A percentile compares a stretch with the other conserved stretches of the same genome.
These are phyloP conservation scores for Coniochaeta sp. DNA, from an alignment of 2,329 filamentous ascomycete species.

Conservation along the genomic window DNA sequence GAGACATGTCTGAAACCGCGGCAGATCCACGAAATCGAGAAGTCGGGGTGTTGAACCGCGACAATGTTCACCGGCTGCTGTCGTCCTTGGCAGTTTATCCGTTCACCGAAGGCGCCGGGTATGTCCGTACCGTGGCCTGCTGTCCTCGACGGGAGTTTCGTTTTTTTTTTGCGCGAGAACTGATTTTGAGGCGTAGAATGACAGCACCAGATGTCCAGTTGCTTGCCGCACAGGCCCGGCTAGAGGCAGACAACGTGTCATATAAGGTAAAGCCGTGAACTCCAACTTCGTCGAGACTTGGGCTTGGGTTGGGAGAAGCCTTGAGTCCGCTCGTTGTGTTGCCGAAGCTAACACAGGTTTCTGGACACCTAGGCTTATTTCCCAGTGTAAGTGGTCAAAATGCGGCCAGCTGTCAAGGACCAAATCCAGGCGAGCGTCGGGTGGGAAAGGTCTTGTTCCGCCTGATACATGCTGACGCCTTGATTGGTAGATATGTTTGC, in stretches of 20 bases:
- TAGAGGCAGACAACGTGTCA: slow-evolving; percentile 43
- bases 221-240: slow-evolving; percentile 47
- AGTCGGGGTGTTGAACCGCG: slow-evolving; percentile 47
- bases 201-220: slow-evolving; percentile 48
- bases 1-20: slow-evolving; percentile 10
- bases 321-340: not conserved
- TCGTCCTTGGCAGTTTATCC: slow-evolving; percentile 50
- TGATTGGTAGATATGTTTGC: slow-evolving; percentile 46
- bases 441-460: not conserved
- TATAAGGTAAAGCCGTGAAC: slow-evolving; percentile 44
- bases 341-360: not conserved
- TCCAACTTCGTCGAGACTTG: not conserved
- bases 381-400: slow-evolving; percentile 41
- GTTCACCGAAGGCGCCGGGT: slow-evolving; percentile 44
- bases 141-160: too few relatives aligned
- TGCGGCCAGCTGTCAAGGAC: not conserved
- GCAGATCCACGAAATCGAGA: slow-evolving; percentile 42
- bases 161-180: too few relatives aligned
- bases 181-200: slow-evolving; percentile 36
- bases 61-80: slow-evolving; percentile 47
- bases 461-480: slow-evolving; percentile 7
- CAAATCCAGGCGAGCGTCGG: not conserved
- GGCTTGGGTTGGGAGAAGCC: not conserved
- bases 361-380: slow-evolving; percentile 46
- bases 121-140: slow-evolving; percentile 16